Conservation (phyloP, 1,284 basidiomycete genomes). For the Chalciporus sp. region DNA sequence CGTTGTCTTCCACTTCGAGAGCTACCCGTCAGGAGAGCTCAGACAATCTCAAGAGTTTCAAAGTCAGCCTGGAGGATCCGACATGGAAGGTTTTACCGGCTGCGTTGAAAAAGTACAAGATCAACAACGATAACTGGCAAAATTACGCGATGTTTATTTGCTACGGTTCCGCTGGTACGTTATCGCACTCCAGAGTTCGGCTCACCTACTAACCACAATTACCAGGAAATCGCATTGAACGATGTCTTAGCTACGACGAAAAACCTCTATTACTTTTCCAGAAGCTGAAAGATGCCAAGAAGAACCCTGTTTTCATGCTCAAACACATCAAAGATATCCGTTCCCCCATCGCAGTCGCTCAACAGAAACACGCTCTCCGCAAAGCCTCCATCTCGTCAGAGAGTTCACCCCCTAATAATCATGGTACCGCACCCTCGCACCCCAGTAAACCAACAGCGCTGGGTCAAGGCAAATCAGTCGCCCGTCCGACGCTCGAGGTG, state of each 20-base stretch:
- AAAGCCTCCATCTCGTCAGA: slow-evolving; percentile 57
- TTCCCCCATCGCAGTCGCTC: slow-evolving; percentile 92
- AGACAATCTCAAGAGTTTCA: slow-evolving; percentile 85
- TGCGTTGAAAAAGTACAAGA: slow-evolving; percentile 98
- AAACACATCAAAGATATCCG: slow-evolving; percentile 98
- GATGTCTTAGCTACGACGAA: slow-evolving; percentile 97
- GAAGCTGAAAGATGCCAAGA: slow-evolving; percentile 94
- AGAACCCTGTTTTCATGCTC: slow-evolving; percentile 98
- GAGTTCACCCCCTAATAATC: slow-evolving; percentile 14
- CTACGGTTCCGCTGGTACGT: slow-evolving; percentile 85
- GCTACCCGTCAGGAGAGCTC: slow-evolving; percentile 66
- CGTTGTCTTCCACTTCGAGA: slow-evolving; percentile 30
- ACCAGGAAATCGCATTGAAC: slow-evolving; percentile 78
- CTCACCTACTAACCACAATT: slow-evolving; percentile 1
- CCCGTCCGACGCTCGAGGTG: slow-evolving; percentile 66
- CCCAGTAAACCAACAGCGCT: slow-evolving; percentile 28
- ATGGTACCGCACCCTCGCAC: slow-evolving; percentile 21
- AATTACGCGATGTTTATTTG: slow-evolving; percentile 99
- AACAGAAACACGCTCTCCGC: slow-evolving; percentile 88
- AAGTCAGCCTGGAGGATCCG: slow-evolving; percentile 93
- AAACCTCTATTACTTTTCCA: slow-evolving; percentile 97
- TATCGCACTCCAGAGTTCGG: background rate
- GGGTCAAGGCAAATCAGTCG: slow-evolving; percentile 31
- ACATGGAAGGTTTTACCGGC: slow-evolving; percentile 98
- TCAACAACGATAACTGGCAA: slow-evolving; percentile 98